Base-by-base conservation (phyloP, 805 yeast genomes). In the Starmerella sp. region DNA sequence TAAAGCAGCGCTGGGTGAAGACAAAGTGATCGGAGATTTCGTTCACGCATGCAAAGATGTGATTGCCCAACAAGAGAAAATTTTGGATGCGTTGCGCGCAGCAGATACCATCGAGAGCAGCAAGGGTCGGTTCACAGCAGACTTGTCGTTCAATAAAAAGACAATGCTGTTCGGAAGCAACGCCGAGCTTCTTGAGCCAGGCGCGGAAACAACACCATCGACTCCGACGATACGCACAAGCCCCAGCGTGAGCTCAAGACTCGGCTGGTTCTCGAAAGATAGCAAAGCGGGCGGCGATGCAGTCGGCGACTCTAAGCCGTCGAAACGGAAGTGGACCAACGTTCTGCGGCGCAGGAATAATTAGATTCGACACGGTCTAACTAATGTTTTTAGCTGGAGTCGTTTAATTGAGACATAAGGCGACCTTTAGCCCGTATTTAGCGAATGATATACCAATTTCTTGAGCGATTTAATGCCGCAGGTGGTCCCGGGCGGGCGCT, bases 31-130 rank as follows among this genome's bases (percentile, higher is more conserved):
- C 5, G 32, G 39, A 6, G 53, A 49, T 14, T 48, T 62, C 22
- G 34, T 53, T 8, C 51, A 14, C 17, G 58, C 55, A 34, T 60
- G 65, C 53, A 47, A 52, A 22, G 30, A 39, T 6, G 55, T 62
- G 32, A 51, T 35, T 6, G 49, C 47, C 34, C 36, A 34, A n/a
- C 59, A 51, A 11, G 22, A 41, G 11, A 51, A 28, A 9, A 45
- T 61, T 5, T 7, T 53, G 14, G 42, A 36, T 0, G 32, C 29
- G 14, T 57, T 63, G 22, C 44, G 57, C 42, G 46, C 71, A 77
- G 65, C 65, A 3, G 66, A 63, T 42, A 15, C 47, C 8, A 52
- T 58, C 11, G 57, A 49, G 15, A 55, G 46, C 6, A 70, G 56
- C 22, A 48, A 9, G 28, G 37, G 31, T 1, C 35, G 41, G 2